Conservation (phyloP, 2,329 filamentous ascomycete species). For the Nigrospora oryzae region DNA sequence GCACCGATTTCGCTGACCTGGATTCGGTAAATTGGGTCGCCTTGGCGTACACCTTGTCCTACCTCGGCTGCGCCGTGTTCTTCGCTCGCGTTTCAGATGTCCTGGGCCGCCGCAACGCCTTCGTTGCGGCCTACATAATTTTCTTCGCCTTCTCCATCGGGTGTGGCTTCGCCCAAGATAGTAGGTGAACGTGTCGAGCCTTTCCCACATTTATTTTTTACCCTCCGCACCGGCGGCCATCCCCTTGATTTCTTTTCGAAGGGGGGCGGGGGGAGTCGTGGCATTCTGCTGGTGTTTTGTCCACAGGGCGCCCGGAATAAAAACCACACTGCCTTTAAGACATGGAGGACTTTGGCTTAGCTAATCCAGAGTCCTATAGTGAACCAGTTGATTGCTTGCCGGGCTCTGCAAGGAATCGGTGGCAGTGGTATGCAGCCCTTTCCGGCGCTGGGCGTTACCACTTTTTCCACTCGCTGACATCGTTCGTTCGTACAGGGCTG, state of each 20-base stretch:
- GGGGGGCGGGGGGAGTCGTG: no score
- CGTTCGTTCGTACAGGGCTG: slow-evolving; percentile 27
- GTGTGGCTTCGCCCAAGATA: slow-evolving; percentile 36
- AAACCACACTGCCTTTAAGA: neutral
- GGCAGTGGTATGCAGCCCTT: slow-evolving; percentile 32
- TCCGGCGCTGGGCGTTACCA: slow-evolving; percentile 1
- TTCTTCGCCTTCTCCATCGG: slow-evolving; percentile 50
- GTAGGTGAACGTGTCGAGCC: neutral
- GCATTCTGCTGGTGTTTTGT: no score
- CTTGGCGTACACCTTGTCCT: slow-evolving; percentile 46
- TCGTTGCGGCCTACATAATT: slow-evolving; percentile 38
- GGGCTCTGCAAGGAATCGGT: slow-evolving; percentile 41
- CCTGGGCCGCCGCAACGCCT: slow-evolving; percentile 42
- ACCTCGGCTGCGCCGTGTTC: slow-evolving; percentile 47
- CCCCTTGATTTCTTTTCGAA: no score
- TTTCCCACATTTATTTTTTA: neutral
- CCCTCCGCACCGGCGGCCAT: no score
- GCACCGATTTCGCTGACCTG: slow-evolving; percentile 37
- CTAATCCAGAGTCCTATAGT: slow-evolving; percentile 10
- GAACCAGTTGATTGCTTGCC: slow-evolving; percentile 37
- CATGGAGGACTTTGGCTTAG: no score
- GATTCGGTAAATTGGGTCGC: slow-evolving; percentile 44
- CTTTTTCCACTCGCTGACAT: neutral
- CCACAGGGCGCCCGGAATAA: neutral
- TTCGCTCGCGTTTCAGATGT: slow-evolving; percentile 47